phyloP scores from a whole-genome alignment of 768 basidiomycete genomes.

The Brasilioporus rufonigricans region DNA sequence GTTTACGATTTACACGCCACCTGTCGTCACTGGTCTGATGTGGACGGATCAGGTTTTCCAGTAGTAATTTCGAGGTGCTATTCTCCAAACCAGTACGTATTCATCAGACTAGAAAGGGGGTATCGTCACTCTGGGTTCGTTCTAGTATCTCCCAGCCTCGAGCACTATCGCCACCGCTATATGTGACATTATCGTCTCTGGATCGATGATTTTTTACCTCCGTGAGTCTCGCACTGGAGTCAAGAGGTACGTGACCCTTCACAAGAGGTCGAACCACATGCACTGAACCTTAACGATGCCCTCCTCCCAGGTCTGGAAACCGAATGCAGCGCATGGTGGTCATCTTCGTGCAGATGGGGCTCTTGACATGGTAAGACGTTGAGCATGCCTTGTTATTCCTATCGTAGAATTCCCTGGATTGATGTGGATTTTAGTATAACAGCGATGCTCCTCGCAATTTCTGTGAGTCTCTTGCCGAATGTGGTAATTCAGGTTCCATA shows the following conservation, averaged over 20 bases:
- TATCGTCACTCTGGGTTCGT: not conserved
- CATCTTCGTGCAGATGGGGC: not conserved
- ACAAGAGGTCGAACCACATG: not conserved
- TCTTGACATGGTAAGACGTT: not conserved
- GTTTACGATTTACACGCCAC: not conserved
- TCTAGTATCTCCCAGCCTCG: not conserved
- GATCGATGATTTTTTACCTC: conserved; percentile 8
- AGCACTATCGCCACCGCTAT: not conserved
- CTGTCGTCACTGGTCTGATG: not conserved
- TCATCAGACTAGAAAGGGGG: not conserved
- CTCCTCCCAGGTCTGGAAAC: not conserved
- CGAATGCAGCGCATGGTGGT: not conserved
- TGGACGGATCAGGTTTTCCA: not conserved
- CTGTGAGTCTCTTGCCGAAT: not conserved
- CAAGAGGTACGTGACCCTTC: not conserved
- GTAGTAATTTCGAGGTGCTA: not conserved
- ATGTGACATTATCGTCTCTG: not conserved
- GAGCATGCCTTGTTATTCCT: not conserved
- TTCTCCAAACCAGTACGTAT: not conserved
- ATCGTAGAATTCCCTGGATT: not conserved
- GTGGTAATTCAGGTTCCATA: too few relatives aligned
- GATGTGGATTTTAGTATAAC: not conserved
- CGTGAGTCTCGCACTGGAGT: conserved; percentile 4
- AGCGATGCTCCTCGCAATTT: not conserved
- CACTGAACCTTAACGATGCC: not conserved